Conservation (phyloP, 495 filamentous ascomycete species). For the Aspergillus leporis region DNA sequence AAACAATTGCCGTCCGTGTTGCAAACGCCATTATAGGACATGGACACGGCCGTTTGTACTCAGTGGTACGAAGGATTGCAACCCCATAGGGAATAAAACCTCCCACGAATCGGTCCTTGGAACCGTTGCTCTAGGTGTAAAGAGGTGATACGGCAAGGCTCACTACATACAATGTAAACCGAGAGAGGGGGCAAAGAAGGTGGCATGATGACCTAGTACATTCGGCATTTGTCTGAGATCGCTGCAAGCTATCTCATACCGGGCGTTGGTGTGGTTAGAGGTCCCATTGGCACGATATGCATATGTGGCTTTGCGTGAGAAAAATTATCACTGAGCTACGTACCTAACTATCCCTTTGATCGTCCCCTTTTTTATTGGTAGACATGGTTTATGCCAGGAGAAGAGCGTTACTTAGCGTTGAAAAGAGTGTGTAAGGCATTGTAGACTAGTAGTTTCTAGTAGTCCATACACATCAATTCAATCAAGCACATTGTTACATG, state of each 20-base stretch:
- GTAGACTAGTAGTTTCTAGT: background rate
- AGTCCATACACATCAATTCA: background rate
- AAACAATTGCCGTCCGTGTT: background rate
- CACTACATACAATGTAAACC: no score
- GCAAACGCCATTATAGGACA: background rate
- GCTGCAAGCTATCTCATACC: background rate
- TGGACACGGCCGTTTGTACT: background rate
- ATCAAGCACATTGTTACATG: background rate
- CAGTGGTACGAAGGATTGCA: background rate
- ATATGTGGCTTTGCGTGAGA: background rate
- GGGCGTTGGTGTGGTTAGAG: background rate
- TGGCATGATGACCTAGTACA: background rate
- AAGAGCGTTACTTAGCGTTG: constrained; percentile 3
- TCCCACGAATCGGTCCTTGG: background rate
- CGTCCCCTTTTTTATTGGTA: background rate
- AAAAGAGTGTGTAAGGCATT: background rate
- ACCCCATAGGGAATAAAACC: background rate
- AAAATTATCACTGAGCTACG: background rate
- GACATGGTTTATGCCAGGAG: background rate
- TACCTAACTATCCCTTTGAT: background rate
- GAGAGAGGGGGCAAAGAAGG: background rate
- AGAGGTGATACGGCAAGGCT: background rate
- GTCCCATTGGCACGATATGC: background rate
- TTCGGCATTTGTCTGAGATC: background rate
- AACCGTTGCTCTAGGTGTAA: background rate